Conservation (phyloP, 2,329 filamentous ascomycete species). For the Ramularia endophylla region DNA sequence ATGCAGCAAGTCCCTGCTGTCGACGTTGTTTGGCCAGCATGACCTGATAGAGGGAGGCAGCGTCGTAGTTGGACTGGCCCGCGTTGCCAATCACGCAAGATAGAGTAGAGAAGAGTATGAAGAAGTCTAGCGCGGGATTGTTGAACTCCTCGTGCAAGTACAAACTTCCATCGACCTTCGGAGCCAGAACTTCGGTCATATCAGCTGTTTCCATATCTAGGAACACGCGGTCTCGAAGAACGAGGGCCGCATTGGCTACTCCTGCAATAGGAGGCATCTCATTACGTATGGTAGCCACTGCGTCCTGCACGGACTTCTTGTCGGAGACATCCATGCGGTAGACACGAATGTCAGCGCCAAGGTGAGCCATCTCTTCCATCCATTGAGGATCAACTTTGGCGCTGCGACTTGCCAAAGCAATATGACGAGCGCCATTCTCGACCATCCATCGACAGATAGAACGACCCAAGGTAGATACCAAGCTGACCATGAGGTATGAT, state of each 20-base stretch:
- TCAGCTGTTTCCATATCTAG: conserved; percentile 27
- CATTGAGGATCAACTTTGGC: conserved; percentile 13
- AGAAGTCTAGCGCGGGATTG: conserved; percentile 34
- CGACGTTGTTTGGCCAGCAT: conserved; percentile 35
- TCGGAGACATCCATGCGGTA: conserved; percentile 15
- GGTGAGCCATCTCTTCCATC: conserved; percentile 12
- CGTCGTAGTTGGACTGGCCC: conserved; percentile 55
- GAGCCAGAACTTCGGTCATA: conserved; percentile 40
- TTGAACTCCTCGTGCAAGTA: conserved; percentile 42
- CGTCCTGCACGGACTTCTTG: conserved; percentile 7
- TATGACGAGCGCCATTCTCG: conserved; percentile 14
- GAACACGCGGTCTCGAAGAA: conserved; percentile 40
- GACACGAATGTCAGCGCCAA: conserved; percentile 9
- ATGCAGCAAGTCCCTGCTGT: conserved; percentile 39
- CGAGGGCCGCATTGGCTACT: conserved; percentile 16
- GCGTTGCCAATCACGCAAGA: conserved; percentile 53
- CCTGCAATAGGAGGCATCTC: conserved; percentile 18
- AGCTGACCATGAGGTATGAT: conserved; percentile 15
- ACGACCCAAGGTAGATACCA: conserved; percentile 12
- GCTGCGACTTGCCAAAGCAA: conserved; percentile 16
- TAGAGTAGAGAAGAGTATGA: conserved; percentile 52
- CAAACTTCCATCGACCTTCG: conserved; percentile 48
- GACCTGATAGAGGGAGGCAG: conserved; percentile 36
- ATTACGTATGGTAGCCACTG: conserved; percentile 10
- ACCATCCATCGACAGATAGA: conserved; percentile 18